Evolutionary conservation across 2,329 filamentous ascomycete genomes (phyloP).

Genomic region (Purpureocillium takamizusanense): DNA sequence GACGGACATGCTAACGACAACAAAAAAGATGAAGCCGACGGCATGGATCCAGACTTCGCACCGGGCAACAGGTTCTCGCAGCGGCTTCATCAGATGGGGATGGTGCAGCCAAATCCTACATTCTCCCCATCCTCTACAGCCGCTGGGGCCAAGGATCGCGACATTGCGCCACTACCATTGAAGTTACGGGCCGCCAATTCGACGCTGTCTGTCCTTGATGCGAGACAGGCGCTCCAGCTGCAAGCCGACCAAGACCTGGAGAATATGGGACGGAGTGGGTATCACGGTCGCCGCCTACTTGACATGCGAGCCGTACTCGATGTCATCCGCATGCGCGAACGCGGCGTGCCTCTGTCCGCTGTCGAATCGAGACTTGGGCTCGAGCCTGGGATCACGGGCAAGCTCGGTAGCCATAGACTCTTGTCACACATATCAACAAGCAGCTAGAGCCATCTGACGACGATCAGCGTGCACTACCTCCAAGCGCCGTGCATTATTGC

Average conservation of each 20-base stretch:
- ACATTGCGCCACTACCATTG: conserved; percentile 16
- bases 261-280: conserved; percentile 22
- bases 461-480: too few species aligned
- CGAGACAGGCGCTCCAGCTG: conserved; percentile 33
- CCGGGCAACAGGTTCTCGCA: conserved; percentile 34
- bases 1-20: neutral
- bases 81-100: conserved; percentile 45
- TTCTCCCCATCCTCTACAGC: conserved; percentile 43
- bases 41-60: conserved; percentile 29
- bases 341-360: conserved; percentile 24
- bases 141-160: neutral
- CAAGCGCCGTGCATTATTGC: too few species aligned
- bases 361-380: conserved; percentile 40
- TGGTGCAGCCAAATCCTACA: conserved; percentile 44
- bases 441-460: too few species aligned
- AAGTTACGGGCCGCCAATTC: conserved; percentile 27
- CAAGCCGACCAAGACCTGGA: conserved; percentile 35
- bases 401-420: conserved; percentile 31
- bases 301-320: conserved; percentile 38
- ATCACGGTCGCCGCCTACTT: conserved; percentile 32
- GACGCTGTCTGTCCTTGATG: conserved; percentile 40
- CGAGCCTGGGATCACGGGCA: conserved; percentile 33
- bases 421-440: conserved; percentile 25
- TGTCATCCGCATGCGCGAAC: conserved; percentile 32
- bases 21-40: conserved; percentile 32